Evolutionary conservation across 2,329 filamentous ascomycete genomes (phyloP).

Genomic region (Sporothrix inflata): DNA sequence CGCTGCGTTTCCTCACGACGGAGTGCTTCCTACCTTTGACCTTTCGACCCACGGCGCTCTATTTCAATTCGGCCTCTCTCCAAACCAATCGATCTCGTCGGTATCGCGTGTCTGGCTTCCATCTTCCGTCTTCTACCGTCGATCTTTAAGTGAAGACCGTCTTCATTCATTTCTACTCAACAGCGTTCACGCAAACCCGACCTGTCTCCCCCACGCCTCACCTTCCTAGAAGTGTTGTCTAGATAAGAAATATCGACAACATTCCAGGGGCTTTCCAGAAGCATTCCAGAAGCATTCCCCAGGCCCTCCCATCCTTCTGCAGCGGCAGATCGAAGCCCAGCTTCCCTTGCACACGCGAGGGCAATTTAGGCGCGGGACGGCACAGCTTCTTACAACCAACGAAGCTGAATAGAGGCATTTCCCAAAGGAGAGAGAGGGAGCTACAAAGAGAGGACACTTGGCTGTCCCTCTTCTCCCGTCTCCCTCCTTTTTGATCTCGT

Average conservation of each 20-base stretch:
- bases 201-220: no score
- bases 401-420: constrained; percentile 23
- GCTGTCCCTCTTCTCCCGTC: constrained; percentile 30
- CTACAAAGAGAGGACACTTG: constrained; percentile 29
- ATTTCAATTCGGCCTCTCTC: no score
- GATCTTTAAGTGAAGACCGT: no score
- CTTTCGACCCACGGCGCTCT: neutral
- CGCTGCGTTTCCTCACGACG: no score
- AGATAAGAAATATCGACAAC: neutral
- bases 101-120: no score
- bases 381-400: constrained; percentile 10
- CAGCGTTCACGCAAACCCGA: no score
- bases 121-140: no score
- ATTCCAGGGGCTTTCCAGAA: neutral
- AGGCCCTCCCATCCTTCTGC: neutral
- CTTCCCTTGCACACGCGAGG: neutral
- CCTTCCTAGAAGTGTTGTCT: no score
- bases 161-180: no score
- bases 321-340: neutral
- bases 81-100: no score
- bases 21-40: neutral
- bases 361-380: constrained; percentile 24
- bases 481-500: constrained; percentile 24
- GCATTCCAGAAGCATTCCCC: neutral
- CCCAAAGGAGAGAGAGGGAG: constrained; percentile 30